Evolutionary conservation across 441 rosid species (phyloP).

Genomic region (Flueggea neowawraea): DNA sequence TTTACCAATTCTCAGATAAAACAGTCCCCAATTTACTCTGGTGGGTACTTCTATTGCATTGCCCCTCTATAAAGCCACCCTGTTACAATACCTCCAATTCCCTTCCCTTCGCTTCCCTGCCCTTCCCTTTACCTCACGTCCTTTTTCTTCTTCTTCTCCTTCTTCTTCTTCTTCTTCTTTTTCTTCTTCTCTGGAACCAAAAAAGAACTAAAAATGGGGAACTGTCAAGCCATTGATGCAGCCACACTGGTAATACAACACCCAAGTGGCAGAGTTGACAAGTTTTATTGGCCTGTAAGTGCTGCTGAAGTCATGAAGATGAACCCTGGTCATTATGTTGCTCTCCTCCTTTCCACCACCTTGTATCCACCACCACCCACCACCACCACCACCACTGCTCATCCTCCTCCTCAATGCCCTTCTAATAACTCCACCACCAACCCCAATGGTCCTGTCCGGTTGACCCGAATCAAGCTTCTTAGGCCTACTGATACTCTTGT

Average conservation of each 20-base stretch:
- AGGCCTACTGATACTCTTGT: constrained; percentile 73
- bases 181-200: constrained; percentile 5
- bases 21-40: background rate
- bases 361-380: constrained; percentile 35
- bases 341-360: constrained; percentile 85
- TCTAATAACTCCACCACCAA: background rate
- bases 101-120: background rate
- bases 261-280: constrained; percentile 69
- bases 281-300: constrained; percentile 48
- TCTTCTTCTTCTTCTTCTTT: constrained; percentile 1
- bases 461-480: constrained; percentile 91
- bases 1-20: background rate
- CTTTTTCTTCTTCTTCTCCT: constrained; percentile 1
- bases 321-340: constrained; percentile 90
- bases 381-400: constrained; percentile 2
- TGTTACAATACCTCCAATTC: background rate
- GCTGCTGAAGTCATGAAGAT: constrained; percentile 70
- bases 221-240: constrained; percentile 87
- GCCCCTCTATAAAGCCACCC: constrained; percentile 29
- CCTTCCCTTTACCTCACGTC: background rate
- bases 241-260: constrained; percentile 73
- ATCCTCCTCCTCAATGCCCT: too few species aligned
- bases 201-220: constrained; percentile 48
- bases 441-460: constrained; percentile 38
- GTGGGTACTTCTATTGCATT: constrained; percentile 16